Evolutionary conservation across 208 protist species (phyloP), one percentile per base, ranked within the genome.

Genomic region (Lotmaria passim): DNA sequence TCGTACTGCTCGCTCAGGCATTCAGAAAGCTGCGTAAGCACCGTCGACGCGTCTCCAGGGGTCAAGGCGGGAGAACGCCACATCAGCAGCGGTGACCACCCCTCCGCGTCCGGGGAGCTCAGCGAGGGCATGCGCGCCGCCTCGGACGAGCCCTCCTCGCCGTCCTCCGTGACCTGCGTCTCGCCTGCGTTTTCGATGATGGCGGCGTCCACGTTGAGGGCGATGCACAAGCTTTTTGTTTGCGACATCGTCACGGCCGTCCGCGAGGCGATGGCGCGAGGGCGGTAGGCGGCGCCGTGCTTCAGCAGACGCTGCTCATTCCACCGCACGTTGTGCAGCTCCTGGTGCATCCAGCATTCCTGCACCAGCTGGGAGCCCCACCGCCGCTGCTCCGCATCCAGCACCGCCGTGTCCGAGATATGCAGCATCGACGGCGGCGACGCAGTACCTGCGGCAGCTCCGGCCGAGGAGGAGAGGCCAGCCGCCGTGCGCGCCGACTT

Each of bases 61-160:
- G 88, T 81, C n/a, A 86, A 83, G 15, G 80, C 77, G 4, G 85
- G 87, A 0, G 82, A 91, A 53, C 87, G 86, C 91, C 91, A 96
- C 66, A 80, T 79, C 47, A 87, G 88, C 38, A 96, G 59, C 38
- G 81, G 84, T 0, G 76, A 38, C 50, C 71, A 77, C 47, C 43
- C 71, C 57, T 77, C 71, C 34, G 71, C 71, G 56, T 70, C 56
- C 0, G 63, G 38, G 4, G 71, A 70, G 47, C 41, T 61, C 61
- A 77, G 50, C 4, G 56, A 70, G 28, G 71, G 71, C 57, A 71
- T 38, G 51, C n/a, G 24, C 31, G 38, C 30, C 30, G 26, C 41
- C 26, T 68, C 74, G n/a, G 62, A 59, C 17, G 51, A 46, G 23
- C 67, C 73, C 12, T 53, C 55, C n/a, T 71, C 74, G 31, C 56